Conservation (phyloP, 2,329 filamentous ascomycete species). For the Raffaelea ambrosiae region DNA sequence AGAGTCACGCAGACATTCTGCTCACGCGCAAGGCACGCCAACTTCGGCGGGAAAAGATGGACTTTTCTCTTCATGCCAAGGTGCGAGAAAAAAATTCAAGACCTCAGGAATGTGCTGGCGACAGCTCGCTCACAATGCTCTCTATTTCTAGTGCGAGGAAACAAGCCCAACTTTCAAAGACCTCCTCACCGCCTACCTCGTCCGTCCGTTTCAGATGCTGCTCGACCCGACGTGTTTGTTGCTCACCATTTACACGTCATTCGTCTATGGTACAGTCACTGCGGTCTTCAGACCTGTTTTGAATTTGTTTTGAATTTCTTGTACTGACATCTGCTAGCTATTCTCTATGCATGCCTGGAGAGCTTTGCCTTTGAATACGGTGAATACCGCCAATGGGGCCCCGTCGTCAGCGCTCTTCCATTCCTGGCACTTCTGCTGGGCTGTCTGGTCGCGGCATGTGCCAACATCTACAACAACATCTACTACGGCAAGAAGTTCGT, state of each 20-base stretch:
- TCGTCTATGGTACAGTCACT: slow-evolving; percentile 31
- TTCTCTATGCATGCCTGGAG: slow-evolving; percentile 47
- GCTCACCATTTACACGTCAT: slow-evolving; percentile 44
- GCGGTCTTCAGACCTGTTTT: too few species aligned
- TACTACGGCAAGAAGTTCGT: slow-evolving; percentile 52
- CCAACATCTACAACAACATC: slow-evolving; percentile 54
- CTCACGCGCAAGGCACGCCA: slow-evolving; percentile 20
- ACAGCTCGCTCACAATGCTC: too few species aligned
- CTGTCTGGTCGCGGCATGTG: slow-evolving; percentile 30
- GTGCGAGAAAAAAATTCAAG: too few species aligned
- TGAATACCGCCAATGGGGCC: slow-evolving; percentile 39
- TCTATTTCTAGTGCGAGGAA: too few species aligned
- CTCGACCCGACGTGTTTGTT: slow-evolving; percentile 33
- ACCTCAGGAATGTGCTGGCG: too few species aligned
- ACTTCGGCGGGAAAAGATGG: slow-evolving; percentile 2
- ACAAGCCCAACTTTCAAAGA: too few species aligned
- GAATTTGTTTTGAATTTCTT: too few species aligned
- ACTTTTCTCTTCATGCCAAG: slow-evolving; percentile 24
- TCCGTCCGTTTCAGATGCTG: neutral
- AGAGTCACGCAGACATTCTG: slow-evolving; percentile 13
- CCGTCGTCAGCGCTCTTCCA: slow-evolving; percentile 33
- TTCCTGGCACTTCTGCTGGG: slow-evolving; percentile 44
- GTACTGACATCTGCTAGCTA: too few species aligned
- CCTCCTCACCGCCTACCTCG: too few species aligned
- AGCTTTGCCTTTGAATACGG: slow-evolving; percentile 44